Percentiles rank a stretch among this genome's conserved stretches.
Conservation (phyloP, 805 yeast species). For the Cephaloascus fragrans region DNA sequence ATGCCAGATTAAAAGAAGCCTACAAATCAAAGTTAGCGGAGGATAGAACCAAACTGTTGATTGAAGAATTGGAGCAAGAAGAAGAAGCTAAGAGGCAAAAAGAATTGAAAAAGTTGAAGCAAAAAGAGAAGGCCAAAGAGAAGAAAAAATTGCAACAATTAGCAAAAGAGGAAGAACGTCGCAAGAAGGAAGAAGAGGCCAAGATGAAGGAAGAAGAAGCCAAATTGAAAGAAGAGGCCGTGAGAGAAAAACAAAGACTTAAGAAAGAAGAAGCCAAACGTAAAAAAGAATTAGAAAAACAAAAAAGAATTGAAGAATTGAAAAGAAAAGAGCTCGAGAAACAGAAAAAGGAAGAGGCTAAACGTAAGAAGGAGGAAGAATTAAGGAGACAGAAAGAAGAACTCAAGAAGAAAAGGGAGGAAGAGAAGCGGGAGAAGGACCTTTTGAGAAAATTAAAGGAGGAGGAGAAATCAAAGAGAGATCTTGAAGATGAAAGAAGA, state of each 20-base stretch:
- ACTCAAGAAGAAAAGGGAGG: slow-evolving; percentile 5
- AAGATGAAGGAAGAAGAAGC: slow-evolving; percentile 21
- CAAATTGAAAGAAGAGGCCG: slow-evolving; percentile 20
- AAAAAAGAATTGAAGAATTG: neutral
- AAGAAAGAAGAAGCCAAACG: neutral
- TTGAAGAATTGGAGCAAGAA: slow-evolving; percentile 65
- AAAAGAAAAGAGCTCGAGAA: slow-evolving; percentile 26
- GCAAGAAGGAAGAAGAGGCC: slow-evolving; percentile 44
- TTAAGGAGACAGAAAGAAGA: slow-evolving; percentile 12
- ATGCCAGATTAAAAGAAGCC: slow-evolving; percentile 62
- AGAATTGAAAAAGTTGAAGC: slow-evolving; percentile 54
- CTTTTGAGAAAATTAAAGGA: slow-evolving; percentile 6
- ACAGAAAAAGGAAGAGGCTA: slow-evolving; percentile 36
- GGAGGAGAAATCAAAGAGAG: slow-evolving; percentile 9
- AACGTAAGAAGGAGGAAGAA: slow-evolving; percentile 24
- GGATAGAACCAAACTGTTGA: slow-evolving; percentile 51
- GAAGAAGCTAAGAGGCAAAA: slow-evolving; percentile 53
- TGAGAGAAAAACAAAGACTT: slow-evolving; percentile 2
- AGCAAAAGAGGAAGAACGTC: slow-evolving; percentile 54
- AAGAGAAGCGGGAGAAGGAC: slow-evolving; percentile 4
- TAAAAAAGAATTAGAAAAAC: neutral
- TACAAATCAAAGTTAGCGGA: slow-evolving; percentile 76
- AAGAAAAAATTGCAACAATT: slow-evolving; percentile 53
- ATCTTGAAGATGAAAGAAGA: no score
- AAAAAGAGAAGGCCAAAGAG: slow-evolving; percentile 62